A percentile compares a stretch with the other conserved stretches of the same genome.
Conservation (phyloP, 192 early-diverging fungal species). For the Martensiomyces pterosporus region DNA sequence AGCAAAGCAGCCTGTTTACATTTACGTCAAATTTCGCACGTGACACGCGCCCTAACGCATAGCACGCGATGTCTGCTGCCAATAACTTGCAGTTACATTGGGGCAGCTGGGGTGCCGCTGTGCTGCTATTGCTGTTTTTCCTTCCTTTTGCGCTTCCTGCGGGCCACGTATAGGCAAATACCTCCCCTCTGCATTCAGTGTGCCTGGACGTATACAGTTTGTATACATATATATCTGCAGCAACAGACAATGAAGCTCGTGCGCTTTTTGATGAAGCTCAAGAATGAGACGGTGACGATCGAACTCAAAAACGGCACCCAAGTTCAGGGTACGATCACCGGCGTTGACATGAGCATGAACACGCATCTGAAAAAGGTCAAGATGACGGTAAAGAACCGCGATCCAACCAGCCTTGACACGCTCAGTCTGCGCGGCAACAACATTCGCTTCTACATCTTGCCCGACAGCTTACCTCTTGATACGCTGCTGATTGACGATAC, state of each 20-base stretch:
- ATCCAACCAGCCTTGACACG: constrained; percentile 86
- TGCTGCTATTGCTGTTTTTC: no score
- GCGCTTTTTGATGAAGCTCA: constrained; percentile 96
- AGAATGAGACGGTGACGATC: constrained; percentile 95
- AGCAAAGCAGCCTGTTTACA: no score
- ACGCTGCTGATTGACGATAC: constrained; percentile 94
- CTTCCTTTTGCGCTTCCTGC: no score
- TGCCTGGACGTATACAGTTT: no score
- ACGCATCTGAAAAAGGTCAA: constrained; percentile 98
- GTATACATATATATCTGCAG: no score
- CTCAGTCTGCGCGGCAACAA: constrained; percentile 94
- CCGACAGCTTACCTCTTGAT: constrained; percentile 91
- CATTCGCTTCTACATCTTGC: constrained; percentile 92
- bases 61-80: no score
- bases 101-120: no score
- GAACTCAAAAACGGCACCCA: constrained; percentile 99
- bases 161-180: no score
- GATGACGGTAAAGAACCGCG: constrained; percentile 94
- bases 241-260: constrained; percentile 38
- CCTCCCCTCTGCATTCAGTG: no score
- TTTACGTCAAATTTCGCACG: no score
- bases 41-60: no score
- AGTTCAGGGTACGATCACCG: constrained; percentile 92
- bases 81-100: no score
- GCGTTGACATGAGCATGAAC: constrained; percentile 99